A percentile compares a stretch with the other conserved stretches of the same genome.
Conservation (phyloP, 23 red algal genomes). For the Gracilaria caudata region DNA sequence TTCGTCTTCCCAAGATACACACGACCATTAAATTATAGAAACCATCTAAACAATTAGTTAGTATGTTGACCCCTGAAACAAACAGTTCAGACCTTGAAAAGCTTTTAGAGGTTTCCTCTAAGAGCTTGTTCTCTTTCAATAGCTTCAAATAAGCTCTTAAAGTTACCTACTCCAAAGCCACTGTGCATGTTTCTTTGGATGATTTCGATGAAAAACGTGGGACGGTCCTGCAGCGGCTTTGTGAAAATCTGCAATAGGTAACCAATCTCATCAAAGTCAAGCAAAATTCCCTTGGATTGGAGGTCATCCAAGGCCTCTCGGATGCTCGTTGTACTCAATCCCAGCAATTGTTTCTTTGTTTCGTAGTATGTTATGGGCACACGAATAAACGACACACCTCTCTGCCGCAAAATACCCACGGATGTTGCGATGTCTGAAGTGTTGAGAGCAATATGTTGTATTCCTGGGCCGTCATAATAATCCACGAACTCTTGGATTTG, state of each 20-base stretch:
- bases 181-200: slow-evolving; percentile 87
- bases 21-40: neutral
- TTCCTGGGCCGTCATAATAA: slow-evolving; percentile 95
- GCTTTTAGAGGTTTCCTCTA: slow-evolving; percentile 81
- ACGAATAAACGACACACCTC: slow-evolving; percentile 91
- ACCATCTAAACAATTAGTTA: slow-evolving; percentile 7
- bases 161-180: slow-evolving; percentile 98
- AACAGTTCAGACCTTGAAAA: neutral
- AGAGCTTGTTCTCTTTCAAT: slow-evolving; percentile 92
- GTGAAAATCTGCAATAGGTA: slow-evolving; percentile 99
- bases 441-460: slow-evolving; percentile 95
- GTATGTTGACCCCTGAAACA: slow-evolving; percentile 1
- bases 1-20: neutral
- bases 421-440: slow-evolving; percentile 80
- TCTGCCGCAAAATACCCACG: slow-evolving; percentile 65
- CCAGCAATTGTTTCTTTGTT: slow-evolving; percentile 64
- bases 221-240: slow-evolving; percentile 82
- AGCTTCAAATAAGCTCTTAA: slow-evolving; percentile 96
- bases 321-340: slow-evolving; percentile 42
- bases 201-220: slow-evolving; percentile 96
- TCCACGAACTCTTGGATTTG: slow-evolving; percentile 99
- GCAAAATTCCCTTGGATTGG: slow-evolving; percentile 82
- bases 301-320: slow-evolving; percentile 76
- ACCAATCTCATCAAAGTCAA: slow-evolving; percentile 91
- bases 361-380: slow-evolving; percentile 91